Base-by-base conservation (phyloP, 495 filamentous ascomycete genomes). In the Filosporella fistucella region DNA sequence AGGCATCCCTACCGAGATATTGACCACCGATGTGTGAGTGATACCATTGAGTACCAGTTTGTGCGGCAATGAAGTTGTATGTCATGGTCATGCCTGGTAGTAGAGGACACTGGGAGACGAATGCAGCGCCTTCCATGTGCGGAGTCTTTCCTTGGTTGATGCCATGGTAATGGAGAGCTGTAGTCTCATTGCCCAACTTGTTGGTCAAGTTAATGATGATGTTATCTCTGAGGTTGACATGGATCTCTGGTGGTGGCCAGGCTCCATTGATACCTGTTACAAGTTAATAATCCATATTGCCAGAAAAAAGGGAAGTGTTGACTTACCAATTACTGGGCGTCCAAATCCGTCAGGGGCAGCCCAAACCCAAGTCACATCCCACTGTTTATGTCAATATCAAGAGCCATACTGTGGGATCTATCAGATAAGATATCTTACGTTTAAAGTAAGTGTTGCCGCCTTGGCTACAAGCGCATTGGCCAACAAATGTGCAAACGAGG, bases 121-220 rank as follows among this genome's bases (percentile, higher is more conserved):
- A 76, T 1, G 75, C 69, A 11, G 87, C 70, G 0, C 88, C 88
- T 57, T 93, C 88, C 88, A 91, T 91, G 10, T 72, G 62, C 12
- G 71, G 78, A 7, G 83, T 84, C 18, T 70, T 73, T 56, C 84
- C 73, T 61, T 89, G 85, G 61, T 76, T 88, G 59, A 91, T 71
- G 17, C 88, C 88, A 60, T 93, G 88, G 61, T 82, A 93, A 68
- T 93, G 88, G 2, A 91, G 65, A 26, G 77, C 78, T 3, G 85
- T 83, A n/a, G 68, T 76, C 59, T 89, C 68, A 55, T 91, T 82
- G 5, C 77, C 82, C 8, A 93, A 71, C 14, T 74, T 66, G 63
- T 93, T 93, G 53, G 74, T 65, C 50, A 90, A 62, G 53, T 88
- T 80, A 35, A 90, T 72, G 9, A 86, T 62, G 25, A 93, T 58